These are phyloP conservation scores for Fusarium agapanthi DNA, from an alignment of 2,329 filamentous ascomycete genomes.

Conservation along the genomic window DNA sequence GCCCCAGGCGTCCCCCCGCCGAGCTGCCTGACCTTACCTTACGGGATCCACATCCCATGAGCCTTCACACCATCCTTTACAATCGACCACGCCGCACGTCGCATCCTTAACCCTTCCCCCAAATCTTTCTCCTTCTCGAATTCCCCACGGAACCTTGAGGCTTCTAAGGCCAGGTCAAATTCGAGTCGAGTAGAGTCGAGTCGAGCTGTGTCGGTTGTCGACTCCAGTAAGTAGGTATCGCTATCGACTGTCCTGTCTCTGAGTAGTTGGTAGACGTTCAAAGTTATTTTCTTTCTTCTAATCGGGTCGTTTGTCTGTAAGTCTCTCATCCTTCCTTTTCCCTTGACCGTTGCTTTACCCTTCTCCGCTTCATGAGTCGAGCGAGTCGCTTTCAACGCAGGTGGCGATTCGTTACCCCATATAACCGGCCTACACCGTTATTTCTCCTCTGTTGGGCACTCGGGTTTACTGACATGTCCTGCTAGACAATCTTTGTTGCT, in stretches of 20 bases:
- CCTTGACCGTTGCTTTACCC: not conserved
- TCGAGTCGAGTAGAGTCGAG: slow-evolving; percentile 18
- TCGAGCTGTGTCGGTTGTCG: not conserved
- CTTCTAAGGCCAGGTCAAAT: slow-evolving; percentile 24
- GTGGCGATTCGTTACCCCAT: slow-evolving; percentile 46
- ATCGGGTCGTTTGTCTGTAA: slow-evolving; percentile 36
- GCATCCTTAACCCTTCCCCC: slow-evolving; percentile 35
- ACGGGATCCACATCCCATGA: slow-evolving; percentile 24
- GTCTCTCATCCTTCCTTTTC: slow-evolving; percentile 8
- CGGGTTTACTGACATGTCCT: slow-evolving; percentile 30
- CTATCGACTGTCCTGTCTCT: slow-evolving; percentile 9
- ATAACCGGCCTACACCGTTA: slow-evolving; percentile 33
- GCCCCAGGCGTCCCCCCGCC: slow-evolving; percentile 1
- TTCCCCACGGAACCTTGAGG: slow-evolving; percentile 21
- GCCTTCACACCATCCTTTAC: slow-evolving; percentile 31
- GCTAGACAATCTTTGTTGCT: slow-evolving; percentile 33
- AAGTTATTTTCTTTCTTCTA: slow-evolving; percentile 14
- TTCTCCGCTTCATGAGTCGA: slow-evolving; percentile 28
- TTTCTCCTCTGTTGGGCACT: slow-evolving; percentile 14
- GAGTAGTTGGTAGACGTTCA: slow-evolving; percentile 12
- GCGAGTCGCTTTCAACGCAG: slow-evolving; percentile 21
- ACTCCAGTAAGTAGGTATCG: slow-evolving; percentile 22
- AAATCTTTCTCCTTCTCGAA: slow-evolving; percentile 32
- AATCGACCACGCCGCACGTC: slow-evolving; percentile 28
- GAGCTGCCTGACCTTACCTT: slow-evolving; percentile 14